Conservation (phyloP, 257 asterid species). For the Solanum arcanum region DNA sequence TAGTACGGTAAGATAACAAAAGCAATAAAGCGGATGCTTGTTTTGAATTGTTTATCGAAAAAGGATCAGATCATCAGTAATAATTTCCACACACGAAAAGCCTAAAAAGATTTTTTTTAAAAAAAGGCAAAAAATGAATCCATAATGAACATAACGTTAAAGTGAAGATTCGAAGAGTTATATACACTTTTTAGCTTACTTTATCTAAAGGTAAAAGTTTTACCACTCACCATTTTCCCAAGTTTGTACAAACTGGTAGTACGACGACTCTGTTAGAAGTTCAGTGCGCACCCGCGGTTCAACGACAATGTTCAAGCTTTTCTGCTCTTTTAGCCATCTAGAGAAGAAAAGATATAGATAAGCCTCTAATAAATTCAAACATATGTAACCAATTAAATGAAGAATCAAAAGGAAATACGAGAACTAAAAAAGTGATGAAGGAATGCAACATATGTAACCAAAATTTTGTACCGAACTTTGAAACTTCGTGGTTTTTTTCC, state of each 20-base stretch:
- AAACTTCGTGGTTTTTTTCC: background rate
- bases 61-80: background rate
- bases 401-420: too few relatives aligned
- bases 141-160: background rate
- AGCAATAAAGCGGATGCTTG: background rate
- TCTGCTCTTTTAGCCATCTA: slow-evolving; percentile 87
- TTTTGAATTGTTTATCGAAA: background rate
- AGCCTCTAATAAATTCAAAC: background rate
- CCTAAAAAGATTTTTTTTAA: background rate
- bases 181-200: background rate
- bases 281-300: slow-evolving; percentile 80
- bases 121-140: background rate
- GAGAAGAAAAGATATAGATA: background rate
- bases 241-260: slow-evolving; percentile 59
- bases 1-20: background rate
- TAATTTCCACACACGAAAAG: background rate
- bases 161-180: background rate
- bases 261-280: slow-evolving; percentile 61
- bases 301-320: slow-evolving; percentile 52
- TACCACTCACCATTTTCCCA: slow-evolving; percentile 62
- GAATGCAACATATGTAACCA: too few relatives aligned
- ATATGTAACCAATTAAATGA: background rate
- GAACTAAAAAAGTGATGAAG: too few relatives aligned
- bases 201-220: background rate
- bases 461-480: background rate